Conservation (phyloP, 2,329 filamentous ascomycete species). For the Xylariales sp. region DNA sequence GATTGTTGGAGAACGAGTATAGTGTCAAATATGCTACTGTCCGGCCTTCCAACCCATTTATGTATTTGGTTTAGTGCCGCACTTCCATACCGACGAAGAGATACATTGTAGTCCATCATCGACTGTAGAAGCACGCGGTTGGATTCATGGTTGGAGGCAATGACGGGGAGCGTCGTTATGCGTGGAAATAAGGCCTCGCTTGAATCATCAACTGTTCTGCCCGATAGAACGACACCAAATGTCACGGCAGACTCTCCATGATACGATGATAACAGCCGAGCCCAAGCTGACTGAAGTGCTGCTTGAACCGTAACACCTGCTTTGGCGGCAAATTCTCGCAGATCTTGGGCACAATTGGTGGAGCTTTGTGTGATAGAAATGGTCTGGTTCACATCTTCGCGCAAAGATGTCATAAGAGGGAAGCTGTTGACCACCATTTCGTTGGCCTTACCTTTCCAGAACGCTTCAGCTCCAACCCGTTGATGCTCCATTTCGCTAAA, state of each 20-base stretch:
- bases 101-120: constrained; percentile 63
- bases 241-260: constrained; percentile 69
- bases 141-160: constrained; percentile 48
- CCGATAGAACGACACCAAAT: constrained; percentile 79
- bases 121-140: constrained; percentile 54
- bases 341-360: constrained; percentile 29
- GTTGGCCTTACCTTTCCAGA: constrained; percentile 59
- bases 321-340: constrained; percentile 53
- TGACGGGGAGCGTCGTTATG: constrained; percentile 74
- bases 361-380: constrained; percentile 32
- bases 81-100: constrained; percentile 66
- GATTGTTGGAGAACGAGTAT: constrained; percentile 73
- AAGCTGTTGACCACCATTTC: constrained; percentile 63
- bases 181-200: constrained; percentile 67
- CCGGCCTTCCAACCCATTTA: constrained; percentile 61
- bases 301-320: constrained; percentile 71
- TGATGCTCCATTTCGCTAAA: not conserved
- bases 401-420: constrained; percentile 67
- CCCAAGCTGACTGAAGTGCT: constrained; percentile 74
- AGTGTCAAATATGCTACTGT: constrained; percentile 73
- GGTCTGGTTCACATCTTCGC: constrained; percentile 28
- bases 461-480: constrained; percentile 32
- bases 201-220: constrained; percentile 59
- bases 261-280: constrained; percentile 69
- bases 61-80: constrained; percentile 69